Evolutionary conservation across 2,329 filamentous ascomycete genomes (phyloP), one percentile per base, ranked within the genome.

Genomic region (Apiospora saccharicola): DNA sequence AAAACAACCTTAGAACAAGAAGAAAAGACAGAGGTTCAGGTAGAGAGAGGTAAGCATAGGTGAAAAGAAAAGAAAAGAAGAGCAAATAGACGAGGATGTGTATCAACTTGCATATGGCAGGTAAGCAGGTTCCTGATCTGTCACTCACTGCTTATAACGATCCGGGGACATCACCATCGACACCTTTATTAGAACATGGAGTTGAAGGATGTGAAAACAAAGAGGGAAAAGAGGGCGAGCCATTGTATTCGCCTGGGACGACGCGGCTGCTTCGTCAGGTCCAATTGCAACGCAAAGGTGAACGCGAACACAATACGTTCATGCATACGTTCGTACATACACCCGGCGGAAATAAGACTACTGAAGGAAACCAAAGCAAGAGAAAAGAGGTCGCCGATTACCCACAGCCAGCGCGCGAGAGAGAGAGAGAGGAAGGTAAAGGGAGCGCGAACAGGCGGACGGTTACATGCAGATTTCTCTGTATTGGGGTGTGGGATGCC

Each of bases 381-480:
- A 24, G 14, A 4, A 46, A 61, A 10, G 22, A 37, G 53, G 53
- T 64, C 53, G 53, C 19, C 53, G 53, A 64, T 30, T 30, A 64
- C 16, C 30, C 37, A 30, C 53, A 24, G 44, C 43, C 13, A 49
- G 7, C 22, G 8, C 53, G 53, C 53, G 30, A 5, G 37, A 41
- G 37, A 41, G 37, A 37, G 37, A 8, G 37, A 41, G 37, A 41
- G 37, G 8, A 10, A 41, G 37, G 37, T 8, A 41, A 30, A 30
- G 26, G 26, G 26, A 30, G 26, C 37, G 37, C 37, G 37, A 41
- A 37, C 26, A 8, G 47, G 3, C 47, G n/a, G 7, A 10, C 47
- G 47, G 53, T 64, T 37, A 64, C 53, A 41, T 64, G 30, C 53
- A 64, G 16, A 37, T 13, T 64, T 61, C 26, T 61, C 19, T 37